Percentiles rank a stretch among this genome's conserved stretches.
Conservation (phyloP, 257 asterid species). For the Primulina huaijiensis region DNA sequence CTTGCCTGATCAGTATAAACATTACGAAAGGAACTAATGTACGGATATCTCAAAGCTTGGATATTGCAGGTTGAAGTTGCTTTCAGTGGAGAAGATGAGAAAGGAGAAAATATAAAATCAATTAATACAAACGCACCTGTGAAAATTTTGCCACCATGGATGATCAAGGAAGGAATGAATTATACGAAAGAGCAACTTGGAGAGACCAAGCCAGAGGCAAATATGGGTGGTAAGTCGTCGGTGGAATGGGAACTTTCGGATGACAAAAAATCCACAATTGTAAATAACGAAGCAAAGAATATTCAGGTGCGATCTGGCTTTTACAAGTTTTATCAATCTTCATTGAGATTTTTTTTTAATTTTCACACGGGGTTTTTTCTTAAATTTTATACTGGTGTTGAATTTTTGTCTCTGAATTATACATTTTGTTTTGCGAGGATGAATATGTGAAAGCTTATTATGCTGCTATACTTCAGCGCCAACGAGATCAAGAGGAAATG, state of each 20-base stretch:
- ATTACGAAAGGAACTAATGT: constrained; percentile 14
- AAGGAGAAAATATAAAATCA: constrained; percentile 58
- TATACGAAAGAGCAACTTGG: constrained; percentile 93
- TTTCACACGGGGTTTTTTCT: constrained; percentile 2
- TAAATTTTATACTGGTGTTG: neutral
- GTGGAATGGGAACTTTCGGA: constrained; percentile 45
- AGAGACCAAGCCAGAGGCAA: constrained; percentile 52
- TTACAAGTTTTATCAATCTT: constrained; percentile 9
- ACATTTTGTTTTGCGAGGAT: constrained; percentile 43
- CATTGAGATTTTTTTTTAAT: constrained; percentile 12
- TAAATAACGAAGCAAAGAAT: constrained; percentile 55
- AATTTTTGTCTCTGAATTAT: neutral
- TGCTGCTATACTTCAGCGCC: constrained; percentile 66
- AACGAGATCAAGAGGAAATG: constrained; percentile 57
- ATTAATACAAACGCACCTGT: constrained; percentile 45
- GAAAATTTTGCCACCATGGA: constrained; percentile 97
- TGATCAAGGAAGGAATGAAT: constrained; percentile 89
- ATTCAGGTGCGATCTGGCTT: constrained; percentile 42
- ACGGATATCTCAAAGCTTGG: constrained; percentile 21
- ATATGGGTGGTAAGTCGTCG: constrained; percentile 43
- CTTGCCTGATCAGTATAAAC: constrained; percentile 9
- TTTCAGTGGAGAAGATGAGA: constrained; percentile 73
- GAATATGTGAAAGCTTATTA: constrained; percentile 85
- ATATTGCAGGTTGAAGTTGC: constrained; percentile 87
- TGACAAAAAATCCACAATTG: constrained; percentile 63